Base-by-base conservation (phyloP, 2,329 filamentous ascomycete genomes). In the Colletotrichum horii region DNA sequence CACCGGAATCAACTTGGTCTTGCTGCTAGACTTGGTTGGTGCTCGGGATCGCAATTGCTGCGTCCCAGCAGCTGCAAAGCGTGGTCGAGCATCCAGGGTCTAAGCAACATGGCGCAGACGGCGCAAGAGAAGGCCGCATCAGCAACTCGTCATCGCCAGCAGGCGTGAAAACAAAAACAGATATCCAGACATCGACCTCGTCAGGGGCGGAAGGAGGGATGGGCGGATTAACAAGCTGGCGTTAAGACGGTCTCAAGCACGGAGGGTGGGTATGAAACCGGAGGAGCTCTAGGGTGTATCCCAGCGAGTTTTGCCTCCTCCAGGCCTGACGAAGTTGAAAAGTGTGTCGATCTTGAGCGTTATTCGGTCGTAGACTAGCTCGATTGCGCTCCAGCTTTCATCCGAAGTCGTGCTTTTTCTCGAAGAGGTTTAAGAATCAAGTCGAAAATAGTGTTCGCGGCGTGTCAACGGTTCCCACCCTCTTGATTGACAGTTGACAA, bases 211-310 rank as follows among this genome's bases (percentile, higher is more conserved):
- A 22, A 19, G 48, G 30, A 74, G 66, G 66, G 58, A 74, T 74
- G 66, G 16, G 30, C 34, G 66, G 61, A n/a, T 66, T 66, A 60
- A 66, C 71, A 36, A 15, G 66, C 58, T 74, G 43, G 60, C 66
- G 66, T 74, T 65, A 65, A 74, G 60, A 69, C 71, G 66, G 71
- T 65, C 58, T 74, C 48, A 55, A 61, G 60, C 61, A 66, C 60
- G 34, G 48, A 66, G 48, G 34, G 66, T 74, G 71, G 48, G 71
- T 48, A 71, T 71, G 71, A 71, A 74, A 74, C 66, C 48, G 66
- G 60, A 70, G 16, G n/a, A 28, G 19, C 22, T 55, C 66, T 65
- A 32, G 67, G 71, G 67, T 34, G 34, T 43, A 66, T 71, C 66
- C 66, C 48, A 64, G 66, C 65, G 32, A 8, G 24, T 16, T 52